Evolutionary conservation across 2,329 filamentous ascomycete species (phyloP).

Genomic region (Xylariaceae sp.): DNA sequence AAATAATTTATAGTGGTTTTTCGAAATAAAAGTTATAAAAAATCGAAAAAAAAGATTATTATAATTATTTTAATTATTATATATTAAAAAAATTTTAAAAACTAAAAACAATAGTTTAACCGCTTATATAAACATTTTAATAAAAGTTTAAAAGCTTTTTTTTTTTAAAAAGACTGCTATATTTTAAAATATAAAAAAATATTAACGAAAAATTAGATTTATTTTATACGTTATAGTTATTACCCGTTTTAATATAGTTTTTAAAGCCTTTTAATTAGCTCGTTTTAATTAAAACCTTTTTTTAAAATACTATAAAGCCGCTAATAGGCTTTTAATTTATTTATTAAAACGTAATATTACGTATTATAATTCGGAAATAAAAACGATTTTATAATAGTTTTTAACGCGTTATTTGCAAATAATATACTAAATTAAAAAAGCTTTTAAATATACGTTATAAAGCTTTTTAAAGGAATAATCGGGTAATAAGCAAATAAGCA

Average conservation of each 20-base stretch:
- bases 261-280: background rate
- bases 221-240: background rate
- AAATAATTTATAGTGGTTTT: background rate
- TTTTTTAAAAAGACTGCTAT: background rate
- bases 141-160: background rate
- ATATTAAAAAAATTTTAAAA: background rate
- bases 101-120: background rate
- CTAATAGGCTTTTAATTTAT: background rate
- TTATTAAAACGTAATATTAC: background rate
- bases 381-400: too few species aligned
- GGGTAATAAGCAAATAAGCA: background rate
- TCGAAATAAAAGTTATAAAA: background rate
- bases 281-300: background rate
- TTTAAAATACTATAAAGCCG: background rate
- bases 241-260: background rate
- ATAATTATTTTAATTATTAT: background rate
- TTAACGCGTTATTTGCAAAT: background rate
- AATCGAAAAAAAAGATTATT: background rate
- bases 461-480: background rate
- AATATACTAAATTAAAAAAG: background rate
- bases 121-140: background rate
- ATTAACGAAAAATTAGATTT: background rate
- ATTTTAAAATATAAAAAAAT: background rate
- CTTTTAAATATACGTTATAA: background rate
- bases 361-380: background rate